A percentile compares a stretch with the other conserved stretches of the same genome.
These are phyloP conservation scores for Penicillium sp. DNA, from an alignment of 2,329 filamentous ascomycete species.

Conservation along the genomic window DNA sequence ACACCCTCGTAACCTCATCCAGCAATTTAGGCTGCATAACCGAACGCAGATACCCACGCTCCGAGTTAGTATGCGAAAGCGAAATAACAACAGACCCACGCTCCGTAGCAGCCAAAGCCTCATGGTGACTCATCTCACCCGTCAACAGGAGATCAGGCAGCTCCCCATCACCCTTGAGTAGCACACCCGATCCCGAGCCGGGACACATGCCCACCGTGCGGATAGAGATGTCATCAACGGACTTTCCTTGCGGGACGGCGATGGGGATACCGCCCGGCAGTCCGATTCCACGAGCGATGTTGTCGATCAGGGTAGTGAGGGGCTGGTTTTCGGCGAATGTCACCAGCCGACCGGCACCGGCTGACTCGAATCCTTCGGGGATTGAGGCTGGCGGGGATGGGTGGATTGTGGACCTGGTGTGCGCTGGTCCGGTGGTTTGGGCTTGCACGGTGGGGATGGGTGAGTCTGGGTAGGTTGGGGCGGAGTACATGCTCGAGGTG, in stretches of 20 bases:
- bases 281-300: conserved; percentile 55
- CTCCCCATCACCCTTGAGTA: conserved; percentile 51
- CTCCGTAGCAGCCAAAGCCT: conserved; percentile 77
- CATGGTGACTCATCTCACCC: conserved; percentile 88
- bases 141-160: conserved; percentile 75
- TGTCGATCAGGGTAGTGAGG: conserved; percentile 52
- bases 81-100: conserved; percentile 72
- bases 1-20: conserved; percentile 49
- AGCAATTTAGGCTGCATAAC: conserved; percentile 61
- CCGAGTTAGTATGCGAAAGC: conserved; percentile 87
- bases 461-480: conserved; percentile 33
- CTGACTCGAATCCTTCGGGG: conserved; percentile 39
- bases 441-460: conserved; percentile 23
- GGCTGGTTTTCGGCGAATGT: conserved; percentile 47
- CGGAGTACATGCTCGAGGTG: no score
- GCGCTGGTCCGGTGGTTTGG: conserved; percentile 23
- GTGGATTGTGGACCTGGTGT: conserved; percentile 48
- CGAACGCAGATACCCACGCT: conserved; percentile 68
- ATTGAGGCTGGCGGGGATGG: conserved; percentile 34
- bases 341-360: conserved; percentile 55
- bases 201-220: conserved; percentile 75
- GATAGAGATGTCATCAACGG: conserved; percentile 50
- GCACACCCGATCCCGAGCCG: conserved; percentile 65
- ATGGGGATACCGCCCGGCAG: conserved; percentile 58
- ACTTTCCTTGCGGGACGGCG: conserved; percentile 53